A percentile compares a stretch with the other conserved stretches of the same genome.
Conservation (phyloP, 2,329 filamentous ascomycete species). For the Xylogone sp. region DNA sequence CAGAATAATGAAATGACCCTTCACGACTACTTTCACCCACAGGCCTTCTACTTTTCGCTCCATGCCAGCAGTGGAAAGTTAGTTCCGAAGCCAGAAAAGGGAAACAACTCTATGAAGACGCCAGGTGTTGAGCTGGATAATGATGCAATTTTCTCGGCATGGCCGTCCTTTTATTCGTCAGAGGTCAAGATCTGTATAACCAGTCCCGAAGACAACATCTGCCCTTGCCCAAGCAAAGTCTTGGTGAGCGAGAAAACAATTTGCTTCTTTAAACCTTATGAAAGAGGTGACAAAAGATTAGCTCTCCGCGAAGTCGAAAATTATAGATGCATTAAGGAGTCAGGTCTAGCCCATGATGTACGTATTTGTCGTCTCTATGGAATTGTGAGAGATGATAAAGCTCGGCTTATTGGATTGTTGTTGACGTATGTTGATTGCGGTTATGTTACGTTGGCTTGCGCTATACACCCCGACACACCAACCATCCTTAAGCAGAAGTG, state of each 20-base stretch:
- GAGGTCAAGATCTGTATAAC: constrained; percentile 9
- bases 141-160: constrained; percentile 6
- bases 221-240: constrained; percentile 11
- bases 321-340: constrained; percentile 10
- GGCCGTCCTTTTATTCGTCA: constrained; percentile 9
- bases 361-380: constrained; percentile 13
- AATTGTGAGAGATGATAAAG: constrained; percentile 12
- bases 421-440: constrained; percentile 17
- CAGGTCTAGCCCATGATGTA: constrained; percentile 10
- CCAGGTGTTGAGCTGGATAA: constrained; percentile 7
- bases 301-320: constrained; percentile 14
- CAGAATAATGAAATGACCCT: constrained; percentile 10
- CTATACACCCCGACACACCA: constrained; percentile 9
- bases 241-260: constrained; percentile 8
- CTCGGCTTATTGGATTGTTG: constrained; percentile 14
- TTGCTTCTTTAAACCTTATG: constrained; percentile 13
- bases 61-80: constrained; percentile 9
- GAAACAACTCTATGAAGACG: not conserved
- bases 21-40: constrained; percentile 13
- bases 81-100: constrained; percentile 5
- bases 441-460: constrained; percentile 12
- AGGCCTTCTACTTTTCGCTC: constrained; percentile 9
- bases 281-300: constrained; percentile 3
- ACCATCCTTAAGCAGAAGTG: constrained; percentile 14
- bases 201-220: constrained; percentile 10